phyloP scores from a whole-genome alignment of 2,329 filamentous ascomycete species.

The Ophiostoma australiae region DNA sequence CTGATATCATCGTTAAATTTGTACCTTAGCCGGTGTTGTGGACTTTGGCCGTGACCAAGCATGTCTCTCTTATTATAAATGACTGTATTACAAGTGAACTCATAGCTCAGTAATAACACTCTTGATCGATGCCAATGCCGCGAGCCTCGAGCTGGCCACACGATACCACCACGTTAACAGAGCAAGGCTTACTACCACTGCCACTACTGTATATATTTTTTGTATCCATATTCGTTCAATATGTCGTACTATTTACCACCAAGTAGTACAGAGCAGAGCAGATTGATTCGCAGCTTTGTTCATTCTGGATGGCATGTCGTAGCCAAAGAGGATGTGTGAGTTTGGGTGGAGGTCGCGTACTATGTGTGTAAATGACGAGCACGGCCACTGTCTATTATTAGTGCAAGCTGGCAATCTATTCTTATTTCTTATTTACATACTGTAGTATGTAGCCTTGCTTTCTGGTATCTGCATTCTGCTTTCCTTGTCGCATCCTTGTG shows the following conservation, averaged over 20 bases:
- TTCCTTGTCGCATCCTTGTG: too few relatives aligned
- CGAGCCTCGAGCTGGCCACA: too few relatives aligned
- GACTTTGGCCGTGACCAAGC: not conserved
- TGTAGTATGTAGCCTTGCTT: not conserved
- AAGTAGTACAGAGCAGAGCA: not conserved
- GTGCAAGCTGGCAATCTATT: not conserved
- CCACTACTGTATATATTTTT: not conserved
- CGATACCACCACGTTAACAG: not conserved
- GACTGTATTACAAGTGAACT: not conserved
- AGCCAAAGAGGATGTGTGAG: conserved; percentile 10
- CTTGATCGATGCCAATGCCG: too few relatives aligned
- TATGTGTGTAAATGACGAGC: not conserved
- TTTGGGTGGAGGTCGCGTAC: conserved; percentile 12
- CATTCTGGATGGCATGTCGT: not conserved
- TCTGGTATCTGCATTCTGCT: too few relatives aligned
- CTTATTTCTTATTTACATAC: not conserved
- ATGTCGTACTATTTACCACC: not conserved
- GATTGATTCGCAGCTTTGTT: not conserved
- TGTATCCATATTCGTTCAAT: not conserved
- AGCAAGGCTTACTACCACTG: not conserved
- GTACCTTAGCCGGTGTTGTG: not conserved
- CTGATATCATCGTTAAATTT: not conserved
- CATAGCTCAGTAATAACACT: not conserved
- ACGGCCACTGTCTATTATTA: conserved; percentile 10
- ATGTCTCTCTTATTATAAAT: not conserved